Evolutionary conservation across 108 stramenopile genomes (phyloP).

Genomic region (Skeletonema tropicum): DNA sequence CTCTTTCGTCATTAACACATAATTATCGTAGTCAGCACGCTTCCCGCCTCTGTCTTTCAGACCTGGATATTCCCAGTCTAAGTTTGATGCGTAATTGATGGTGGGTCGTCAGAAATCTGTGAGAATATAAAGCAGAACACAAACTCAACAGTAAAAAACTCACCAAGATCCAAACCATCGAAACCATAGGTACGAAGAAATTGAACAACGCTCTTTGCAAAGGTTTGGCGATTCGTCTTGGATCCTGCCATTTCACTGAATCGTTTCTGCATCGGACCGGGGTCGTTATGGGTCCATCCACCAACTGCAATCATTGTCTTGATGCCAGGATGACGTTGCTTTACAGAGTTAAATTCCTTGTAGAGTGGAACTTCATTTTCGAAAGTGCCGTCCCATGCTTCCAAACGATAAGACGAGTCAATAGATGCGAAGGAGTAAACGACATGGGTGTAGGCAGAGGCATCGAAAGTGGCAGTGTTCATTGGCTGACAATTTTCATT

Average conservation of each 20-base stretch:
- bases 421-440: conserved; percentile 56
- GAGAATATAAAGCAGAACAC: too few species aligned
- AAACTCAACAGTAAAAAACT: too few species aligned
- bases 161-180: conserved; percentile 33
- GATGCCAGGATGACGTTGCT: conserved; percentile 41
- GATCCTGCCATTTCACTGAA: conserved; percentile 44
- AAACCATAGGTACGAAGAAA: conserved; percentile 38
- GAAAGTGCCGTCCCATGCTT: conserved; percentile 49
- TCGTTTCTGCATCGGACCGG: conserved; percentile 49
- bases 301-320: conserved; percentile 57
- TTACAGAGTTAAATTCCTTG: conserved; percentile 50
- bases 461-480: conserved; percentile 41
- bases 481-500: conserved; percentile 50
- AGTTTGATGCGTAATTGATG: too few species aligned
- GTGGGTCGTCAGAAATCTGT: too few species aligned
- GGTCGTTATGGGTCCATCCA: conserved; percentile 56
- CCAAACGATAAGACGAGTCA: conserved; percentile 41
- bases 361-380: conserved; percentile 52
- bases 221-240: conserved; percentile 28
- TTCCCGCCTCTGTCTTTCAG: conserved; percentile 39
- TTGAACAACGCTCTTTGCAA: conserved; percentile 45
- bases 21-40: conserved; percentile 42
- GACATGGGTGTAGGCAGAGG: conserved; percentile 40
- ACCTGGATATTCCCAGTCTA: conserved; percentile 49
- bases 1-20: conserved; percentile 30